Base-by-base conservation (phyloP, 176 grass and related monocot genomes). In the Luzula sylvatica region DNA sequence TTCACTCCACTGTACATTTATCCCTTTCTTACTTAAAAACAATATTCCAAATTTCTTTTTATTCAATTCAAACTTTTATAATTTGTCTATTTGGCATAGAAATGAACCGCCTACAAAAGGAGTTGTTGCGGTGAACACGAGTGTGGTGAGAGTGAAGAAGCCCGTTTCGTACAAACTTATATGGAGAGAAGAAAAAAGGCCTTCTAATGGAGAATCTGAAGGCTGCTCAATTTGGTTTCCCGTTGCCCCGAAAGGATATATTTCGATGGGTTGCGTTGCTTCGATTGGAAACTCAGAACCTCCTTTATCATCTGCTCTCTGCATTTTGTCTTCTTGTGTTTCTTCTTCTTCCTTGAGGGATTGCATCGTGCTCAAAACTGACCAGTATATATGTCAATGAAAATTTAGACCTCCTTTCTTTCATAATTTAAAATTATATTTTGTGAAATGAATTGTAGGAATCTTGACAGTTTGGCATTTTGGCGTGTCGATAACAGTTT, bases 41-140 rank as follows among this genome's bases (percentile, higher is more conserved):
- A 52, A 67, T 72, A 26, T 18, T 51, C 42, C 46, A 68, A 55
- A 21, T 67, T 64, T 53, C 23, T 61, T 12, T 53, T 62, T 61
- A 13, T 42, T 55, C 38, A n/a, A n/a, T n/a, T n/a, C n/a, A n/a
- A n/a, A n/a, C n/a, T n/a, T n/a, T n/a, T n/a, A n/a, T 66, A 26
- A 52, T 46, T 74, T 56, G 8, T 52, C 41, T 46, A n/a, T n/a
- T 50, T 22, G 29, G 8, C 45, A 29, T 23, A 95, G 90, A 83
- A 88, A 86, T 71, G 77, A 88, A 15, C 81, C 83, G 28, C 90
- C 90, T 40, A 53, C 77, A 67, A 88, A 78, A 70, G 83, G 80
- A 86, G 90, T 88, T 40, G 46, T 95, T 88, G 83, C 90, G 78
- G 56, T 95, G 64, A 95, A 95, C 40, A 95, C 90, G 26, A 95